These are phyloP conservation scores for Tagetes patula DNA, from an alignment of 129 eudicot species.

Conservation along the genomic window DNA sequence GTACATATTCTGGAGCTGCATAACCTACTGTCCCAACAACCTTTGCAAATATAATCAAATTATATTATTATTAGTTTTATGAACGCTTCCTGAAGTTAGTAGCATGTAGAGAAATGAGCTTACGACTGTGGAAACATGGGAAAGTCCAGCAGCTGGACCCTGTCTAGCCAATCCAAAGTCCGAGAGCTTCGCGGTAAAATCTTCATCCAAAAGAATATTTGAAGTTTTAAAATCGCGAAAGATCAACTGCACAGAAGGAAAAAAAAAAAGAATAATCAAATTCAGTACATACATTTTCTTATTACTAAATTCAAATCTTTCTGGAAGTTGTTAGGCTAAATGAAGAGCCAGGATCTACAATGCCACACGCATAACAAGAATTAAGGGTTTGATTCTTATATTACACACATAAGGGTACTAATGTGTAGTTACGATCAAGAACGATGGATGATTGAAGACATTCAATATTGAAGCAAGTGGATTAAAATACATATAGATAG, in stretches of 20 bases:
- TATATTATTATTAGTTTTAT: background rate
- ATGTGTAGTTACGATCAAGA: background rate
- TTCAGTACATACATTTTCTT: background rate
- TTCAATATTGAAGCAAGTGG: background rate
- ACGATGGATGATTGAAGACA: background rate
- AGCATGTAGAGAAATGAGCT: conserved; percentile 28
- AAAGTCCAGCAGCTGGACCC: conserved; percentile 80
- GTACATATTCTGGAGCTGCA: conserved; percentile 89
- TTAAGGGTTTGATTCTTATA: background rate
- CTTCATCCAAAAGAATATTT: conserved; percentile 80
- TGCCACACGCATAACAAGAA: background rate
- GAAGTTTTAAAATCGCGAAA: conserved; percentile 87
- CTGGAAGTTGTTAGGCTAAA: background rate
- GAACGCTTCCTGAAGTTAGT: background rate
- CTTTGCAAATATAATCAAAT: conserved; percentile 21
- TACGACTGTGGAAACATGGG: conserved; percentile 83
- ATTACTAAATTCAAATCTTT: background rate
- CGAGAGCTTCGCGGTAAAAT: conserved; percentile 79
- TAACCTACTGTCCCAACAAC: conserved; percentile 93
- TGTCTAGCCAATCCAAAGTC: conserved; percentile 91
- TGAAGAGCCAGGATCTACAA: background rate
- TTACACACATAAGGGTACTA: background rate
- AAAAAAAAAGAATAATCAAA: background rate
- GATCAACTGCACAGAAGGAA: conserved; percentile 57
- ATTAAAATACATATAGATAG: background rate